These are phyloP conservation scores for Parathielavia appendiculata DNA, from an alignment of 495 filamentous ascomycete genomes.

Conservation along the genomic window DNA sequence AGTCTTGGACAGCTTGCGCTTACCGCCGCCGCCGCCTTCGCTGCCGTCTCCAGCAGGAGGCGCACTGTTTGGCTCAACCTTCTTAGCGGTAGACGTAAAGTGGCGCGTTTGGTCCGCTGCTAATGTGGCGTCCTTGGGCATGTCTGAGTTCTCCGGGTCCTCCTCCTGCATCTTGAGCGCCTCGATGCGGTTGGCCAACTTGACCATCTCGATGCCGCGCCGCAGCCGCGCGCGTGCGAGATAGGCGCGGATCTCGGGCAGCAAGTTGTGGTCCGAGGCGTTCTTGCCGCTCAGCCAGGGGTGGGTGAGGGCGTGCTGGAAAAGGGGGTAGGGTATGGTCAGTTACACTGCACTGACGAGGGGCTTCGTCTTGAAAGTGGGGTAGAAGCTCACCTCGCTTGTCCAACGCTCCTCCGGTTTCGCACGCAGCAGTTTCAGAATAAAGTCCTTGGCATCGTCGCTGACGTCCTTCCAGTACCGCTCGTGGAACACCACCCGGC, in stretches of 20 bases:
- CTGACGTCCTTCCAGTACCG: slow-evolving; percentile 99
- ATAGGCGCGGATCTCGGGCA: slow-evolving; percentile 95
- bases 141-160: slow-evolving; percentile 61
- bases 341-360: neutral
- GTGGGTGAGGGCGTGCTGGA: slow-evolving; percentile 68
- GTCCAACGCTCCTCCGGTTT: slow-evolving; percentile 71
- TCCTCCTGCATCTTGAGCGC: slow-evolving; percentile 94
- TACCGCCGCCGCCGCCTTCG: slow-evolving; percentile 37
- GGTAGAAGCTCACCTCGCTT: slow-evolving; percentile 51
- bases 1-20: slow-evolving; percentile 64
- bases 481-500: slow-evolving; percentile 93
- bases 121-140: slow-evolving; percentile 57
- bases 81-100: slow-evolving; percentile 10
- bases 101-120: slow-evolving; percentile 53
- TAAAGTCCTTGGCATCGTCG: slow-evolving; percentile 93
- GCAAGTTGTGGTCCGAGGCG: slow-evolving; percentile 89
- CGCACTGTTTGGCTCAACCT: slow-evolving; percentile 24
- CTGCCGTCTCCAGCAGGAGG: slow-evolving; percentile 10
- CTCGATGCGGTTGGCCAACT: slow-evolving; percentile 95
- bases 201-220: slow-evolving; percentile 94
- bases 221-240: slow-evolving; percentile 84
- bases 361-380: slow-evolving; percentile 21
- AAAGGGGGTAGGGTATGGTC: neutral
- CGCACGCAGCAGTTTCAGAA: slow-evolving; percentile 72
- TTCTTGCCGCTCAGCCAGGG: slow-evolving; percentile 86